Evolutionary conservation across 2,329 filamentous ascomycete species (phyloP), one percentile per base, ranked within the genome.

Genomic region (Cercospora sojina): DNA sequence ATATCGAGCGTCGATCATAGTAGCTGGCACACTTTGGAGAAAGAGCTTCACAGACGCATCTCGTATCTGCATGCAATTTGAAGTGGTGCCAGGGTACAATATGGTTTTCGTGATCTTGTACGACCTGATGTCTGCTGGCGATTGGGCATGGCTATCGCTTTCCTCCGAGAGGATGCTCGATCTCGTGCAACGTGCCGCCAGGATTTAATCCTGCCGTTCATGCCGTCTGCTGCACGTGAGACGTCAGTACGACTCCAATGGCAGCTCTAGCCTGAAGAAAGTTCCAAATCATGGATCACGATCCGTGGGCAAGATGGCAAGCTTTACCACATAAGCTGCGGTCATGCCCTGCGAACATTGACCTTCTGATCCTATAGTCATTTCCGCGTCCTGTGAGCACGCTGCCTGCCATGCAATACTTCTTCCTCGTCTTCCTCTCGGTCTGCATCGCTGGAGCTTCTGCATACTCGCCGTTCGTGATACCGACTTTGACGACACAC

Each of bases 401-500:
- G 25, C 12, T 55, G 51, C 23, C 13, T 16, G 27, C 47, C 25
- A 62, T 62, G 47, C 25, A 25, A 29, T 6, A 18, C 20, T 16
- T 29, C n/a, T 49, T 58, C 38, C 3, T 38, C 53, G 53, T 18
- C 7, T 16, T 35, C 13, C 9, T 64, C 29, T 35, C 38, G 5
- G 51, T 35, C 10, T 62, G 32, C 35, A 25, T 55, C 41, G 13
- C 56, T 32, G 12, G 29, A n/a, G 56, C 56, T 31, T 18, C 35
- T 3, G 61, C 60, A 29, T 67, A 65, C 32, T 59, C 62, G n/a
- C 23, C 65, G 1, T 67, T 69, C 60, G 20, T 12, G 5, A 63
- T 68, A 3, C 56, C 67, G 1, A 31, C 55, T 8, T 13, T 76
- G 20, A 71, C 61, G 16, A 70, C 73, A 5, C 71, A 74, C 38